These are phyloP conservation scores for Grosmannia serpens DNA, from an alignment of 2,329 filamentous ascomycete species.

Conservation along the genomic window DNA sequence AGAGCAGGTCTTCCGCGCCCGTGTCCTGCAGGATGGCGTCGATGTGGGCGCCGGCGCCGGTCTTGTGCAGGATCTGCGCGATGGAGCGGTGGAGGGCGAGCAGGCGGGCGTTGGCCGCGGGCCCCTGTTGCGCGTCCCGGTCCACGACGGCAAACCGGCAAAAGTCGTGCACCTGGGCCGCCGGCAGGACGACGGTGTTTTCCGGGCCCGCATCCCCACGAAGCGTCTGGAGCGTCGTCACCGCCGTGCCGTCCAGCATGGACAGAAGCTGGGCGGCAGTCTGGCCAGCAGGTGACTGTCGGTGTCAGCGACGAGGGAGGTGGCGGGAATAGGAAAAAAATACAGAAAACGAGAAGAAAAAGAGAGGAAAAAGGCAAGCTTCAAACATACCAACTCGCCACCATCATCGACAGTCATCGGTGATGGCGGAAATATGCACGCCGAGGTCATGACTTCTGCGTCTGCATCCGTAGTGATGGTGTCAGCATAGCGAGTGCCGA, in stretches of 20 bases:
- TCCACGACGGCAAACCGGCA: background rate
- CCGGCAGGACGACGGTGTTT: background rate
- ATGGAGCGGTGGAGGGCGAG: slow-evolving; percentile 1
- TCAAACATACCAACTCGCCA: background rate
- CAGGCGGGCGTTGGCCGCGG: background rate
- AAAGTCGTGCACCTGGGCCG: background rate
- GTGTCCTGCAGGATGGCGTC: slow-evolving; percentile 4
- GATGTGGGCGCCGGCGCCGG: background rate
- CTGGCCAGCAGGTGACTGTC: background rate
- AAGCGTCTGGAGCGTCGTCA: background rate
- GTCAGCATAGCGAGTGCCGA: background rate
- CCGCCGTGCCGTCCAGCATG: background rate
- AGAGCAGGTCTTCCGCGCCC: slow-evolving; percentile 1
- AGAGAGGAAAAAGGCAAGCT: background rate
- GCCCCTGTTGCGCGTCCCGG: rapidly evolving
- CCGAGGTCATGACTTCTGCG: background rate
- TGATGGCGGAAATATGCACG: slow-evolving; percentile 8
- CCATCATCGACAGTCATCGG: slow-evolving; percentile 1
- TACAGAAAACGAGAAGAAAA: background rate
- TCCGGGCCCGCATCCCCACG: background rate
- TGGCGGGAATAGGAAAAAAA: background rate
- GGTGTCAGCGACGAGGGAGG: background rate
- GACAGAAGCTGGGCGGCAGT: background rate
- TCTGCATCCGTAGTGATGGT: background rate
- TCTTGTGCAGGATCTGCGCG: background rate